Evolutionary conservation across 2,329 filamentous ascomycete genomes (phyloP).

Genomic region (Diaporthe sp.): DNA sequence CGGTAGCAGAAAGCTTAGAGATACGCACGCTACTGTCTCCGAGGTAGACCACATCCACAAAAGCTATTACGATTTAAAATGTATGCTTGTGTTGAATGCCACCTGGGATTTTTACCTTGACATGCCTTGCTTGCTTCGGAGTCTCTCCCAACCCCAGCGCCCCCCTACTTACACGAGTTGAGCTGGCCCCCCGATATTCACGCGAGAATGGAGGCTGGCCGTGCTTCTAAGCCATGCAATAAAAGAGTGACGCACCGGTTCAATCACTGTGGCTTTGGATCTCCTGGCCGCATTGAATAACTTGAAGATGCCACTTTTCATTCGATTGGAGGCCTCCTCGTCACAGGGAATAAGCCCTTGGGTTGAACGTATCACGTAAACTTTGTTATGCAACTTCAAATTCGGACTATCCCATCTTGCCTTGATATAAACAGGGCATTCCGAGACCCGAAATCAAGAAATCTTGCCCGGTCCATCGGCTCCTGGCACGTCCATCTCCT

Average conservation of each 20-base stretch:
- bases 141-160: background rate
- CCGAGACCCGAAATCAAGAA: background rate
- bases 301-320: background rate
- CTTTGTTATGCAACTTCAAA: no score
- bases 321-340: background rate
- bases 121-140: background rate
- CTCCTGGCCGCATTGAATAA: background rate
- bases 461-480: background rate
- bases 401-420: background rate
- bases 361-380: background rate
- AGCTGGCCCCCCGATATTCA: background rate
- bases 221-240: background rate
- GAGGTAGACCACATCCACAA: background rate
- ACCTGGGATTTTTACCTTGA: background rate
- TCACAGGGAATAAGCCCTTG: background rate
- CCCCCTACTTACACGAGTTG: background rate
- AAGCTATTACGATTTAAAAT: slow-evolving; percentile 23
- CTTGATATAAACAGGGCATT: background rate
- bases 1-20: background rate
- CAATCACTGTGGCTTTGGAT: background rate
- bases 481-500: background rate
- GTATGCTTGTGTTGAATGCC: background rate
- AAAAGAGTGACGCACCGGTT: background rate
- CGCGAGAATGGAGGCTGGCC: background rate
- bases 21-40: slow-evolving; percentile 2